Evolutionary conservation across 495 filamentous ascomycete genomes (phyloP).

Genomic region (Daldinia vernicosa): DNA sequence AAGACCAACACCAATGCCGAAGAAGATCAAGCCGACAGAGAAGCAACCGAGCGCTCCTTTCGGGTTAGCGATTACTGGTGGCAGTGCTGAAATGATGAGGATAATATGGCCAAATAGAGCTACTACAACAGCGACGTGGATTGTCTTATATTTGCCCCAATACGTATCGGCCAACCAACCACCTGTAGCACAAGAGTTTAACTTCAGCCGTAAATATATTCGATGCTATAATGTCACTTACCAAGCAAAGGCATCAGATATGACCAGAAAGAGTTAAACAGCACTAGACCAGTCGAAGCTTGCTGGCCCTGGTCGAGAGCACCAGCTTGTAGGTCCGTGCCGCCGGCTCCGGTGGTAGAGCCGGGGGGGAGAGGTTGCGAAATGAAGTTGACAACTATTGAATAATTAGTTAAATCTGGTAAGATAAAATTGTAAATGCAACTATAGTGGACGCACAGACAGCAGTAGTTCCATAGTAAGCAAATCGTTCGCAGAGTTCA

Average conservation of each 20-base stretch:
- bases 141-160: slow-evolving; percentile 76
- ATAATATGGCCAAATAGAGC: slow-evolving; percentile 73
- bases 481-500: slow-evolving; percentile 81
- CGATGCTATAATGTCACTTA: slow-evolving; percentile 14
- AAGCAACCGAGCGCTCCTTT: slow-evolving; percentile 65
- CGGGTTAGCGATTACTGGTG: slow-evolving; percentile 65
- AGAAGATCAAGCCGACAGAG: slow-evolving; percentile 69
- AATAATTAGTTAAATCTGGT: slow-evolving; percentile 18
- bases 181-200: slow-evolving; percentile 48
- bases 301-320: slow-evolving; percentile 74
- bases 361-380: slow-evolving; percentile 67
- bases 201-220: not conserved
- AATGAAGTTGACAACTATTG: slow-evolving; percentile 68
- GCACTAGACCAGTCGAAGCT: slow-evolving; percentile 69
- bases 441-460: slow-evolving; percentile 60
- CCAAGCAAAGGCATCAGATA: slow-evolving; percentile 73
- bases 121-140: slow-evolving; percentile 64
- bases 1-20: slow-evolving; percentile 71
- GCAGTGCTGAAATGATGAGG: slow-evolving; percentile 69
- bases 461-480: slow-evolving; percentile 79
- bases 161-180: slow-evolving; percentile 78
- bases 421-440: not conserved
- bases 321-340: slow-evolving; percentile 63
- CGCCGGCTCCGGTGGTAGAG: slow-evolving; percentile 68
- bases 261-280: slow-evolving; percentile 79